Base-by-base conservation (phyloP, 176 grass and related monocot species). In the Oryza meridionalis region DNA sequence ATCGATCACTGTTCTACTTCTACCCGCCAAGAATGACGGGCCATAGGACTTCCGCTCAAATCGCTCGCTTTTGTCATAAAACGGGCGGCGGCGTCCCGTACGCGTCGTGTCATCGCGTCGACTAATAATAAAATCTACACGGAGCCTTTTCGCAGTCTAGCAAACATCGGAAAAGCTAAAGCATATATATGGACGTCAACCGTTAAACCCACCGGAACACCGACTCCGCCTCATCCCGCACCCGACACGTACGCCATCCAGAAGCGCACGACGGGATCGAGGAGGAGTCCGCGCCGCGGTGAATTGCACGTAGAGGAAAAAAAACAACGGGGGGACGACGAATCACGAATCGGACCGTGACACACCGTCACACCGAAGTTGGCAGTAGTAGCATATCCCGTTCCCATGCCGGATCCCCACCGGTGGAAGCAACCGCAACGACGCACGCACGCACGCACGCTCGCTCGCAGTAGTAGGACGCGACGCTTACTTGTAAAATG, bases 391-490 rank as follows among this genome's bases (percentile, higher is more conserved):
- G 67, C 47, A 13, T 40, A 70, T 27, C 76, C 77, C 29, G 58
- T 22, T 11, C 53, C 53, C 53, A 24, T 21, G 2, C 22, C 7
- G 75, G 68, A 84, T 84, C 59, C 79, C 83, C 83, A 27, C 72
- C 77, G 44, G 77, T 21, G 16, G 53, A 85, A 85, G 82, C 66
- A 85, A 89, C 77, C 87, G 61, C 65, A 4, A 66, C 25, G 70
- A 66, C 25, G 70, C 29, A 63, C 32, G 35, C 9, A 63, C 32
- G 35, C 9, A 55, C 50, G 50, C 50, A 19, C 4, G 4, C 29
- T 2, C 16, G 51, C 51, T 7, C 17, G 21, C 12, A 24, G 58
- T 1, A 24, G 58, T n/a, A 24, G 58, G 68, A 73, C 55, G 68
- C n/a, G n/a, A 51, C 29, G 51, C 43, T 70, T 70, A 32, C 87